These are phyloP conservation scores for Collybia sordida DNA, from an alignment of 768 basidiomycete genomes.

Conservation along the genomic window DNA sequence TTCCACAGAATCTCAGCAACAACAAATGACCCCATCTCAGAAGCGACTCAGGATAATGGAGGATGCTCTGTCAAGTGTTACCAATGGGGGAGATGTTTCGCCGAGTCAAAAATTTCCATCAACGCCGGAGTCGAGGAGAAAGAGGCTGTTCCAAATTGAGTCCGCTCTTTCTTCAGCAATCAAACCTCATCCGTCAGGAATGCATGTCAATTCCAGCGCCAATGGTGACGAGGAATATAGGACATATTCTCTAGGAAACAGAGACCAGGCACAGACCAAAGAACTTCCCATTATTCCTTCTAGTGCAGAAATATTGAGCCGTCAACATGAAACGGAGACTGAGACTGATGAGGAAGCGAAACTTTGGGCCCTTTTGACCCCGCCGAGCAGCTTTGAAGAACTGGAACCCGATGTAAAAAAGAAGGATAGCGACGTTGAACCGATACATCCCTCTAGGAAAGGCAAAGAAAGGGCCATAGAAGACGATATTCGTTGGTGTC, in stretches of 20 bases:
- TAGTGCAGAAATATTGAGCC: background rate
- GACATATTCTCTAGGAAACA: too few relatives aligned
- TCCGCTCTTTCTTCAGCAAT: too few relatives aligned
- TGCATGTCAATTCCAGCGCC: too few relatives aligned
- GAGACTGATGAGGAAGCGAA: constrained; percentile 4
- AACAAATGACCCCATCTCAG: constrained; percentile 14
- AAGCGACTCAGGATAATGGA: constrained; percentile 19
- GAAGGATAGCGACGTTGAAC: constrained; percentile 1
- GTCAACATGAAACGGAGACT: background rate
- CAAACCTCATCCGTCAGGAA: too few relatives aligned
- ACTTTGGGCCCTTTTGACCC: constrained; percentile 7
- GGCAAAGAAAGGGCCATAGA: background rate
- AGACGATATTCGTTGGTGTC: background rate
- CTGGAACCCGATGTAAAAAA: background rate
- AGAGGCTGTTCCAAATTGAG: too few relatives aligned
- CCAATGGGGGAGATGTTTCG: background rate
- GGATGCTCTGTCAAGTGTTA: constrained; percentile 10
- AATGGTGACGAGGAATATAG: too few relatives aligned
- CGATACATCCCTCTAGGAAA: background rate
- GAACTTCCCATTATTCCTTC: background rate
- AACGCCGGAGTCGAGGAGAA: too few relatives aligned
- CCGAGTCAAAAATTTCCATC: too few relatives aligned
- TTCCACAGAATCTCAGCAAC: background rate
- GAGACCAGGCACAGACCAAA: too few relatives aligned
- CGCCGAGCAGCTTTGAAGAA: constrained; percentile 4